A percentile compares a stretch with the other conserved stretches of the same genome.
Conservation (phyloP, 1,139 yeast genomes). For the Scheffersomyces quercinus region DNA sequence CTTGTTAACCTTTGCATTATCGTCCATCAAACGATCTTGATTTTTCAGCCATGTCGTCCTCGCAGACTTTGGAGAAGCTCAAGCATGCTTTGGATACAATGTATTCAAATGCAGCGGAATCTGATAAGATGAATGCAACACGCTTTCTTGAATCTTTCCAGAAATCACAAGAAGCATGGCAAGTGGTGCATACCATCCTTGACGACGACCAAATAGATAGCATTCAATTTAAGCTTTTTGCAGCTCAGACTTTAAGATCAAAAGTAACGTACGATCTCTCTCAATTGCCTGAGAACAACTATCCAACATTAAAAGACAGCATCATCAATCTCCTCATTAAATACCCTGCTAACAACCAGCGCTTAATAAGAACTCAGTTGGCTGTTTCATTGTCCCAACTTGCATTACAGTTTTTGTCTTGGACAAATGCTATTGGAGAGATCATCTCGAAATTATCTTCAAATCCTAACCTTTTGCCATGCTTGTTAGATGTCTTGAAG, state of each 20-base stretch:
- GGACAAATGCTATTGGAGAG: conserved; percentile 75
- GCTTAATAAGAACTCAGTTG: conserved; percentile 73
- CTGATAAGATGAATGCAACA: conserved; percentile 61
- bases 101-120: conserved; percentile 55
- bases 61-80: conserved; percentile 23
- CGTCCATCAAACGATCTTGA: conserved; percentile 2
- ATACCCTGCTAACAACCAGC: conserved; percentile 37
- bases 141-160: conserved; percentile 77
- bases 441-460: conserved; percentile 53
- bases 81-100: conserved; percentile 59
- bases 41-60: conserved; percentile 6
- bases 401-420: conserved; percentile 70
- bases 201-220: conserved; percentile 37
- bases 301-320: conserved; percentile 60
- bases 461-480: conserved; percentile 35
- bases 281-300: conserved; percentile 63
- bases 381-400: conserved; percentile 80
- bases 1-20: background rate
- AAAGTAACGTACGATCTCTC: conserved; percentile 80
- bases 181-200: conserved; percentile 37
- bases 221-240: conserved; percentile 60
- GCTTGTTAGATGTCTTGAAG: conserved; percentile 73
- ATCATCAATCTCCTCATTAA: conserved; percentile 55
- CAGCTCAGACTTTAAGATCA: conserved; percentile 87
- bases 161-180: conserved; percentile 75